Conservation (phyloP, 176 grass and related monocot genomes). For the Eragrostis nindensis region DNA sequence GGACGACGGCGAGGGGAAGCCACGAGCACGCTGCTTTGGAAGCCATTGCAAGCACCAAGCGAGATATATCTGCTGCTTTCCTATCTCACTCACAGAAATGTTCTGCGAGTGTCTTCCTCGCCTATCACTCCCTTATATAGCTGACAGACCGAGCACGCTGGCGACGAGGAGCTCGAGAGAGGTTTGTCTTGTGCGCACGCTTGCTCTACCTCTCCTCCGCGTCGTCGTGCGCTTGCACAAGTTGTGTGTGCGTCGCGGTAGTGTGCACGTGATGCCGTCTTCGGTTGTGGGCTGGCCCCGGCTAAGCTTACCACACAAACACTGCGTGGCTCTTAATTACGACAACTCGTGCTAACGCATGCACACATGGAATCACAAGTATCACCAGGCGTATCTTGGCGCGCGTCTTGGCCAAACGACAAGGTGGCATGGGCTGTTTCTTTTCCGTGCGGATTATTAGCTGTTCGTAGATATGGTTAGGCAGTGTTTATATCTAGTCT, state of each 20-base stretch:
- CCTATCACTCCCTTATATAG: constrained; percentile 17
- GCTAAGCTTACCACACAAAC: constrained; percentile 1
- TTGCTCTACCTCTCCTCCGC: not conserved
- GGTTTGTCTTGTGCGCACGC: constrained; percentile 25
- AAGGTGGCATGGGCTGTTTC: not conserved
- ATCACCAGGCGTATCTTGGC: not conserved
- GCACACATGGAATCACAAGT: not conserved
- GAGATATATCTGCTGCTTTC: not conserved
- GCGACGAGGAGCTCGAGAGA: not conserved
- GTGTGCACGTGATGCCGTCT: constrained; percentile 21
- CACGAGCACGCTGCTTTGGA: not conserved
- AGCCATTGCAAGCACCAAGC: not conserved
- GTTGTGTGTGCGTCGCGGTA: not conserved
- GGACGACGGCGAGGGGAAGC: not conserved
- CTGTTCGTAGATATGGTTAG: not conserved
- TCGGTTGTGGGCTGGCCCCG: not conserved
- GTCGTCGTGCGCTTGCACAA: not conserved
- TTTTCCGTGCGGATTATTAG: not conserved
- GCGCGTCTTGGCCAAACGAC: not conserved
- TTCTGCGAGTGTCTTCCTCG: not conserved
- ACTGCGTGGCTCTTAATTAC: not conserved
- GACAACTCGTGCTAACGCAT: not conserved
- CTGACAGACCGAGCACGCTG: not conserved
- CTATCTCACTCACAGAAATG: not conserved
- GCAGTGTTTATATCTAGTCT: not conserved